Percentiles rank a stretch among this genome's conserved stretches.
Conservation (phyloP, 306 rosid genomes). For the barrel medic (Medicago truncatula) region DNA sequence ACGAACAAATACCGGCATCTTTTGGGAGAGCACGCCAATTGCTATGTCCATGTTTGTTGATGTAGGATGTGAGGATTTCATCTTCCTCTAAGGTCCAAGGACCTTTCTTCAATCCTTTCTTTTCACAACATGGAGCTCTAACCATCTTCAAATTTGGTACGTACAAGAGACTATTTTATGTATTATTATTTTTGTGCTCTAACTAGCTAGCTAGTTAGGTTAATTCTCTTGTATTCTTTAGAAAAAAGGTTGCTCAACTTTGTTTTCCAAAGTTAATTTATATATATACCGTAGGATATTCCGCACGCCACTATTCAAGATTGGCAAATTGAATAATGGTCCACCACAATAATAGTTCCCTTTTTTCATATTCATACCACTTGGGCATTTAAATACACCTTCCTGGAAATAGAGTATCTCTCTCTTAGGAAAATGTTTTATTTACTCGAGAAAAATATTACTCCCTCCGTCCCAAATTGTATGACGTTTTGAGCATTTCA, state of each 20-base stretch:
- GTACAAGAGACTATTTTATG: background rate
- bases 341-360: constrained; percentile 7
- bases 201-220: background rate
- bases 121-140: constrained; percentile 91
- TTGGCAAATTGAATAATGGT: constrained; percentile 31
- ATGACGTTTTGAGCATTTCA: too few relatives aligned
- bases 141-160: constrained; percentile 50
- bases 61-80: constrained; percentile 56
- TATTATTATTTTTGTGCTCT: background rate
- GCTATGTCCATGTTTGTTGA: constrained; percentile 63
- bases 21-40: constrained; percentile 95
- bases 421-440: constrained; percentile 3
- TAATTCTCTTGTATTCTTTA: background rate
- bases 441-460: too few relatives aligned
- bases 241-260: constrained; percentile 6
- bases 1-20: constrained; percentile 60
- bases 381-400: constrained; percentile 14
- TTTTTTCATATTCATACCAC: constrained; percentile 27
- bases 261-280: constrained; percentile 33
- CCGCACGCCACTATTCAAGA: constrained; percentile 21
- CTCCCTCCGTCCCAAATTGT: too few relatives aligned
- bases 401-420: constrained; percentile 5
- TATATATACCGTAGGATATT: background rate
- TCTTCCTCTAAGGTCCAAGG: constrained; percentile 85
- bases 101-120: constrained; percentile 80